Conservation (phyloP, 2,329 filamentous ascomycete genomes). For the Penicillium sp. region DNA sequence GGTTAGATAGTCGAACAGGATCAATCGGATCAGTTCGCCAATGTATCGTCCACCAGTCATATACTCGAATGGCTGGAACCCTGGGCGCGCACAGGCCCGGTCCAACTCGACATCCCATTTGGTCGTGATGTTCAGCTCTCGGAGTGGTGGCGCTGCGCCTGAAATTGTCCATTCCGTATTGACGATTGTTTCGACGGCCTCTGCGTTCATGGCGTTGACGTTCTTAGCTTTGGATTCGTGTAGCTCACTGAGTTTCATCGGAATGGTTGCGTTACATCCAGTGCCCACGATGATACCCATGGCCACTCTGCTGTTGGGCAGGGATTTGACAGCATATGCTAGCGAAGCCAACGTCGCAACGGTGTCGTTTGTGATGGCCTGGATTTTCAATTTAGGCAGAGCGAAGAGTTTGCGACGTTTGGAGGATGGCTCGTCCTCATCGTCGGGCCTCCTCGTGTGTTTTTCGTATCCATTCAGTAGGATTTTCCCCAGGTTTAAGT, state of each 20-base stretch:
- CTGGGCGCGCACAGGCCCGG: constrained; percentile 67
- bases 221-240: constrained; percentile 64
- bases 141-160: constrained; percentile 70
- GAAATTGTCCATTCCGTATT: constrained; percentile 87
- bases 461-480: constrained; percentile 59
- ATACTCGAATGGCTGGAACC: constrained; percentile 83
- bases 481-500: constrained; percentile 59
- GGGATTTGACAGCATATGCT: constrained; percentile 69
- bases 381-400: constrained; percentile 70
- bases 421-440: constrained; percentile 45
- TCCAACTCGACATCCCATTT: constrained; percentile 73
- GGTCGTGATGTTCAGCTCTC: constrained; percentile 64
- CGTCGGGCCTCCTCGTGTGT: constrained; percentile 48
- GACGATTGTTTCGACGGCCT: constrained; percentile 70
- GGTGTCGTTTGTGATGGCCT: constrained; percentile 80
- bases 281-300: constrained; percentile 85
- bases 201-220: constrained; percentile 52
- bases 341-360: constrained; percentile 79
- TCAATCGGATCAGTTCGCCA: constrained; percentile 74
- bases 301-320: constrained; percentile 65
- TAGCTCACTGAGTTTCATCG: constrained; percentile 66
- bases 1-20: constrained; percentile 68
- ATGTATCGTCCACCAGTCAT: constrained; percentile 81
- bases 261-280: constrained; percentile 79
- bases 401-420: constrained; percentile 51